A percentile compares a stretch with the other conserved stretches of the same genome.
These are phyloP conservation scores for Aureoboletus auriporus DNA, from an alignment of 768 basidiomycete genomes.

Conservation along the genomic window DNA sequence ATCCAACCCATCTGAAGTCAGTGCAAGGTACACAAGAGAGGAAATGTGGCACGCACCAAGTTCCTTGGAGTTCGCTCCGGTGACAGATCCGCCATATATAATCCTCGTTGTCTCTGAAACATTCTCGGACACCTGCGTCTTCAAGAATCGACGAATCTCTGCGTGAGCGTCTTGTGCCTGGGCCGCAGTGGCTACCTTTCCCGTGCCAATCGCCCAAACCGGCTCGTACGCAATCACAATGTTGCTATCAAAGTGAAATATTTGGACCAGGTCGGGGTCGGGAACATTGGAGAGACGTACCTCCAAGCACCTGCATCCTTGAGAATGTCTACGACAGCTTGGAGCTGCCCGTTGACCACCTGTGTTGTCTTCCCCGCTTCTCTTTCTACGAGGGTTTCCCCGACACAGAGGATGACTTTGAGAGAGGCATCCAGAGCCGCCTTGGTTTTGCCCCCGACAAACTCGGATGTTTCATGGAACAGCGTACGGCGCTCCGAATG, in stretches of 20 bases:
- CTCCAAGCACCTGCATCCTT: constrained; percentile 59
- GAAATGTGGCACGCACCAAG: constrained; percentile 55
- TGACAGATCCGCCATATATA: constrained; percentile 96
- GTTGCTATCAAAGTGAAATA: constrained; percentile 43
- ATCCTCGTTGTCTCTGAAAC: constrained; percentile 77
- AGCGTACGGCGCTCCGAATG: constrained; percentile 95
- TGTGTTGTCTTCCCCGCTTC: constrained; percentile 72
- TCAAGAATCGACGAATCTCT: constrained; percentile 74
- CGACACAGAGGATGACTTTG: constrained; percentile 92
- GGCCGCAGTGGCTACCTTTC: constrained; percentile 87
- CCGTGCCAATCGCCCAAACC: constrained; percentile 98
- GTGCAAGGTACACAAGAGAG: not conserved
- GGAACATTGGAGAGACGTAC: constrained; percentile 39
- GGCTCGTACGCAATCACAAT: constrained; percentile 96
- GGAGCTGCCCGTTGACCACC: constrained; percentile 81
- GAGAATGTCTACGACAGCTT: constrained; percentile 63
- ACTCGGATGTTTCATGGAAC: constrained; percentile 82
- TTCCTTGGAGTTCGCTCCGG: constrained; percentile 81
- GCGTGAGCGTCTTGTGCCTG: constrained; percentile 93
- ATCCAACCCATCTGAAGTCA: not conserved
- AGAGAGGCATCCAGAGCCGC: constrained; percentile 74
- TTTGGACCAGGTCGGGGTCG: not conserved
- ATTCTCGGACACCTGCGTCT: constrained; percentile 54
- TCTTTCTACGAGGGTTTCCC: constrained; percentile 88
- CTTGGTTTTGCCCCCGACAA: constrained; percentile 83